phyloP scores from a whole-genome alignment of 2,329 filamentous ascomycete genomes.

The Parafenestella ontariensis region DNA sequence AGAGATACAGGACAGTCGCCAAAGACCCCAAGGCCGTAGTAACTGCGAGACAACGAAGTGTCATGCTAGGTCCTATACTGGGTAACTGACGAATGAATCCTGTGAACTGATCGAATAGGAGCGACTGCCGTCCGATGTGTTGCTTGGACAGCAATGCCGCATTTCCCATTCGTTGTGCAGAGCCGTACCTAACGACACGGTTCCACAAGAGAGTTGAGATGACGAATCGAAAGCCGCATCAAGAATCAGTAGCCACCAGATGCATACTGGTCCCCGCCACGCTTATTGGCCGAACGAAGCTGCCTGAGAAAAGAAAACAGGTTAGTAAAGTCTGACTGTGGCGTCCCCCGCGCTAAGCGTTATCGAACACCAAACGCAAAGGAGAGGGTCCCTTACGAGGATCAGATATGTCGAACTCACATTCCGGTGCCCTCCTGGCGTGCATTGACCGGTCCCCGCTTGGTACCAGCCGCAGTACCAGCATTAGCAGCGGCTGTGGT shows the following conservation, averaged over 20 bases:
- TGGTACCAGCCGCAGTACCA: slow-evolving; percentile 67
- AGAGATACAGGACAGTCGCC: slow-evolving; percentile 36
- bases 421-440: slow-evolving; percentile 93
- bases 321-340: slow-evolving; percentile 59
- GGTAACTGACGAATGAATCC: slow-evolving; percentile 45
- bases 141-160: slow-evolving; percentile 53
- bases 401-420: slow-evolving; percentile 84
- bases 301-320: slow-evolving; percentile 54
- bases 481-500: slow-evolving; percentile 71
- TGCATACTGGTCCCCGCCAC: slow-evolving; percentile 56
- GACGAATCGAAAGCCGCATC: slow-evolving; percentile 50
- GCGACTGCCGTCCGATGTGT: slow-evolving; percentile 47
- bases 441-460: slow-evolving; percentile 74
- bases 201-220: slow-evolving; percentile 50
- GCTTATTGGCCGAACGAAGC: slow-evolving; percentile 61
- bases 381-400: slow-evolving; percentile 89
- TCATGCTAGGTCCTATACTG: slow-evolving; percentile 42
- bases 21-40: slow-evolving; percentile 35
- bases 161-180: slow-evolving; percentile 52
- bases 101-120: slow-evolving; percentile 46
- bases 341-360: slow-evolving; percentile 73
- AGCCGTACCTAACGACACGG: slow-evolving; percentile 36
- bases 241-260: slow-evolving; percentile 58
- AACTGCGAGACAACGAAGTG: slow-evolving; percentile 34
- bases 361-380: slow-evolving; percentile 82